A percentile compares a stretch with the other conserved stretches of the same genome.
These are phyloP conservation scores for Talaromyces sp. DNA, from an alignment of 2,329 filamentous ascomycete species.

Conservation along the genomic window DNA sequence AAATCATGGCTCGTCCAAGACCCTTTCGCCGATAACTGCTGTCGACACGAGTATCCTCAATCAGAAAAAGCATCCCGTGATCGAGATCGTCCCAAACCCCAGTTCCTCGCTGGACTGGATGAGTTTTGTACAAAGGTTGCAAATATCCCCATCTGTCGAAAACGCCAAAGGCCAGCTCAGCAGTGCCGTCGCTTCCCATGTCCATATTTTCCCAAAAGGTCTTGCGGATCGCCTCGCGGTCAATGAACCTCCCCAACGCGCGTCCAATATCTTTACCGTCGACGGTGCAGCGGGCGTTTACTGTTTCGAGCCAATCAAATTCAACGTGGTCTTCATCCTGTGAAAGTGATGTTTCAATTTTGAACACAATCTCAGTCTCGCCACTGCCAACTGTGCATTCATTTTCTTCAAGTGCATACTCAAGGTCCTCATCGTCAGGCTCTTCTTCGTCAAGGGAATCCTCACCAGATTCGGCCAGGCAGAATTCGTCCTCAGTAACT, in stretches of 20 bases:
- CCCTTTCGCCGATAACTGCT: background rate
- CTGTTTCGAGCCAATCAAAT: background rate
- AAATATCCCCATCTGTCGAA: background rate
- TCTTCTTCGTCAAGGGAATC: background rate
- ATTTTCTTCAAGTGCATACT: background rate
- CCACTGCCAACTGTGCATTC: background rate
- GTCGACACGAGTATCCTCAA: background rate
- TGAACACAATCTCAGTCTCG: background rate
- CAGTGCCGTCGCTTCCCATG: background rate
- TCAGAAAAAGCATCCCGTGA: background rate
- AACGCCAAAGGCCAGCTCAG: background rate
- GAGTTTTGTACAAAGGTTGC: background rate
- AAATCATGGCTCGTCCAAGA: background rate
- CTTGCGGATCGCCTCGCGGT: background rate
- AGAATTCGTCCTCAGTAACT: background rate
- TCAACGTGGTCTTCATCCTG: background rate
- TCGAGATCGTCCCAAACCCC: background rate
- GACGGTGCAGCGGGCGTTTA: background rate
- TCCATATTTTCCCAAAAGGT: background rate
- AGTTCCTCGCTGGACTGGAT: background rate
- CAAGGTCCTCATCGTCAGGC: background rate
- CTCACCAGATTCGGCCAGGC: background rate
- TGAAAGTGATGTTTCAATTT: background rate
- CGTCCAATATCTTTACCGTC: background rate
- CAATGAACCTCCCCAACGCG: background rate